phyloP scores from a whole-genome alignment of 805 yeast genomes.

The Metschnikowia rubicola region DNA sequence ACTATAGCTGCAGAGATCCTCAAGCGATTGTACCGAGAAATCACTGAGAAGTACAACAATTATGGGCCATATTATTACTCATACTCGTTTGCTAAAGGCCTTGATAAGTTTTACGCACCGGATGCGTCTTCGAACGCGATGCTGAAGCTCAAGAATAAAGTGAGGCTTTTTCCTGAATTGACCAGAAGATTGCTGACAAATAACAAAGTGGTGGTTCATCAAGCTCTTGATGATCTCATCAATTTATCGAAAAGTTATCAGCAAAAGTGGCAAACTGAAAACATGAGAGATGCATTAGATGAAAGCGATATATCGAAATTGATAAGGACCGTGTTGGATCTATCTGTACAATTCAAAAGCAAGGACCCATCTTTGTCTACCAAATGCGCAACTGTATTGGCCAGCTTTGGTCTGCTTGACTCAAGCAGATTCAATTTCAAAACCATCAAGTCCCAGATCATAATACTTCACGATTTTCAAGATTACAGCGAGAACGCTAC shows the following conservation, averaged over 20 bases:
- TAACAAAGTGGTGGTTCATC: conserved; percentile 68
- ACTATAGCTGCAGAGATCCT: conserved; percentile 52
- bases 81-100: conserved; percentile 36
- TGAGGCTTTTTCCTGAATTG: conserved; percentile 47
- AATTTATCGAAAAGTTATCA: conserved; percentile 52
- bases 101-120: conserved; percentile 22
- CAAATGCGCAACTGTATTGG: conserved; percentile 65
- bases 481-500: conserved; percentile 58
- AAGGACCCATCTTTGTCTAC: conserved; percentile 48
- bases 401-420: conserved; percentile 76
- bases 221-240: conserved; percentile 62
- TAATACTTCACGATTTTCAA: conserved; percentile 60
- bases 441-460: conserved; percentile 39
- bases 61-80: conserved; percentile 54
- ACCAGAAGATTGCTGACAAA: conserved; percentile 56
- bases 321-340: conserved; percentile 51
- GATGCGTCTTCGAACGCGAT: conserved; percentile 25
- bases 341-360: conserved; percentile 53
- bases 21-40: conserved; percentile 28
- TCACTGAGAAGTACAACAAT: conserved; percentile 32
- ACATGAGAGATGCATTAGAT: conserved; percentile 31
- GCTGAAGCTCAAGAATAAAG: conserved; percentile 31
- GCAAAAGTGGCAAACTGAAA: conserved; percentile 43
- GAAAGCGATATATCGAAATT: conserved; percentile 40
- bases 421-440: conserved; percentile 50